A percentile compares a stretch with the other conserved stretches of the same genome.
phyloP scores from a whole-genome alignment of 1,139 yeast genomes.

The Zhuliangozyma blackwelliae region DNA sequence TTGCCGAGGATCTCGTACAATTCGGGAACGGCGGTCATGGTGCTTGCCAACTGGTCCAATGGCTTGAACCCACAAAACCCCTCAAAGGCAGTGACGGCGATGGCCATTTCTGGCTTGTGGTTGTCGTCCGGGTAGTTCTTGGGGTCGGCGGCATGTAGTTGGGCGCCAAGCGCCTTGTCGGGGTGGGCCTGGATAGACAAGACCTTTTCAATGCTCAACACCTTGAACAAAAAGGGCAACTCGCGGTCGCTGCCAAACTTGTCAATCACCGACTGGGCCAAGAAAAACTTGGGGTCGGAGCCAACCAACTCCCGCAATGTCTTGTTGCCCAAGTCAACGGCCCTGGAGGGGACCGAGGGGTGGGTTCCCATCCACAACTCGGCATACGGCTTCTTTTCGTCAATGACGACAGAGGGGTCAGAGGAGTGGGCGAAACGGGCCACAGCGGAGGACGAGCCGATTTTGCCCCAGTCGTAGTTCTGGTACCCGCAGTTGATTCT shows the following conservation, averaged over 20 bases:
- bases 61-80: conserved; percentile 99
- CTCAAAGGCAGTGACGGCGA: conserved; percentile 92
- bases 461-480: conserved; percentile 83
- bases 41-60: conserved; percentile 63
- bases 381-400: conserved; percentile 76
- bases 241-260: conserved; percentile 70
- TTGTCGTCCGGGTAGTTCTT: conserved; percentile 94
- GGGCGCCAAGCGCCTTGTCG: conserved; percentile 76
- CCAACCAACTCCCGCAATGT: conserved; percentile 63
- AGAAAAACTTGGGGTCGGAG: conserved; percentile 52
- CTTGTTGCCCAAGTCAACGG: conserved; percentile 45
- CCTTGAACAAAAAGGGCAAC: conserved; percentile 90
- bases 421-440: conserved; percentile 79
- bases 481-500: conserved; percentile 58
- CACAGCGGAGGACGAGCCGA: conserved; percentile 80
- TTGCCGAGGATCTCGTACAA: conserved; percentile 66
- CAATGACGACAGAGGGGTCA: conserved; percentile 54
- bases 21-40: conserved; percentile 72
- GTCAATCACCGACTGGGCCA: conserved; percentile 53
- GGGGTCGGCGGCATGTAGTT: conserved; percentile 78
- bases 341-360: conserved; percentile 81
- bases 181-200: conserved; percentile 98
- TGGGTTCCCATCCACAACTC: conserved; percentile 99
- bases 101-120: conserved; percentile 99
- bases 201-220: conserved; percentile 86